phyloP scores from a whole-genome alignment of 148 eudicot genomes.

The Hydrangea macrophylla region DNA sequence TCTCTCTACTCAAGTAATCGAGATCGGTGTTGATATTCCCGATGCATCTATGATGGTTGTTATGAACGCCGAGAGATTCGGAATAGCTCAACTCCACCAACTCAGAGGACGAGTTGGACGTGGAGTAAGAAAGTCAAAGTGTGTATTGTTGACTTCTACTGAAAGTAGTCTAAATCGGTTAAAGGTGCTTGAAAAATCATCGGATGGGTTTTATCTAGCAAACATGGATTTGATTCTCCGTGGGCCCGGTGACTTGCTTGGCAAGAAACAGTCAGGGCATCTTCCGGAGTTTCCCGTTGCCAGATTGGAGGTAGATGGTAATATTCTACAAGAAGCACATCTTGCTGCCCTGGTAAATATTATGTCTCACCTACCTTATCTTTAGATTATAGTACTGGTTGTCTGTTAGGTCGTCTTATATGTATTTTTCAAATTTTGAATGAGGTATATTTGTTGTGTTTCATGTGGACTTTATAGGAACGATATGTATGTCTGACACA shows the following conservation, averaged over 20 bases:
- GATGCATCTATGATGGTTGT: slow-evolving; percentile 99
- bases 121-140: slow-evolving; percentile 76
- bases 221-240: slow-evolving; percentile 81
- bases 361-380: neutral
- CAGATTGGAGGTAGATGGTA: slow-evolving; percentile 85
- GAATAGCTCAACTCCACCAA: slow-evolving; percentile 95
- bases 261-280: slow-evolving; percentile 96
- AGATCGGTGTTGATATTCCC: slow-evolving; percentile 89
- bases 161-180: slow-evolving; percentile 52
- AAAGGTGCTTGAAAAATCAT: slow-evolving; percentile 70
- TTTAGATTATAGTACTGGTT: neutral
- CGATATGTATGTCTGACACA: too few relatives aligned
- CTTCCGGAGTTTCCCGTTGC: slow-evolving; percentile 95
- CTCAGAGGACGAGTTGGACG: slow-evolving; percentile 96
- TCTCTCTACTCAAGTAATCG: slow-evolving; percentile 88
- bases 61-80: slow-evolving; percentile 95
- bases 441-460: neutral
- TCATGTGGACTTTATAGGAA: too few relatives aligned
- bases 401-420: neutral
- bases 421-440: neutral
- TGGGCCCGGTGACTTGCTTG: slow-evolving; percentile 99
- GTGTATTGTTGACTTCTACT: slow-evolving; percentile 58
- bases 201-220: slow-evolving; percentile 82
- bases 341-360: slow-evolving; percentile 73
- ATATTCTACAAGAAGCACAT: slow-evolving; percentile 88